Conservation (phyloP, 2,329 filamentous ascomycete species). For the Fusarium sublunatum region DNA sequence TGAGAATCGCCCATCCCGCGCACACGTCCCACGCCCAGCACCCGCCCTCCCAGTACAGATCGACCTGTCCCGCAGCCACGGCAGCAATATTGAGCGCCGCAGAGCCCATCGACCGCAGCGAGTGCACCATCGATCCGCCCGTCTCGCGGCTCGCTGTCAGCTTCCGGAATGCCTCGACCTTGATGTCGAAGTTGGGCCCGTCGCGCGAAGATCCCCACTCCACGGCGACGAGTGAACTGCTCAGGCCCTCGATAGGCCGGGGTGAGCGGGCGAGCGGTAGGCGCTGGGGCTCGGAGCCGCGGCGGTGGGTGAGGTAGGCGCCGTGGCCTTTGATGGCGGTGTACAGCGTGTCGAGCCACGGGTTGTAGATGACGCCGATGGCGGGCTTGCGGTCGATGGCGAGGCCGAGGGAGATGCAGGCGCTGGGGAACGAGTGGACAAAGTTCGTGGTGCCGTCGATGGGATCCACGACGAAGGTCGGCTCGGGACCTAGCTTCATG, state of each 20-base stretch:
- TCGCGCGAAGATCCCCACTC: conserved; percentile 79
- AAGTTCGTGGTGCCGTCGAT: conserved; percentile 87
- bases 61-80: conserved; percentile 76
- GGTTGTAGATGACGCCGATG: conserved; percentile 84
- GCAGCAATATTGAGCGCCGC: conserved; percentile 81
- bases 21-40: conserved; percentile 90
- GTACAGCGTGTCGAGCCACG: conserved; percentile 76
- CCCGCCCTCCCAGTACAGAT: conserved; percentile 85
- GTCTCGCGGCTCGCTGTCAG: conserved; percentile 67
- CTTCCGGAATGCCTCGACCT: conserved; percentile 72
- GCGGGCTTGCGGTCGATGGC: conserved; percentile 69
- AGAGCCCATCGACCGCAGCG: conserved; percentile 74
- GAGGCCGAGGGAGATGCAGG: conserved; percentile 81
- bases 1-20: conserved; percentile 81
- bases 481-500: conserved; percentile 68
- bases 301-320: conserved; percentile 65
- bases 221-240: conserved; percentile 71
- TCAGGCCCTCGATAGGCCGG: conserved; percentile 69
- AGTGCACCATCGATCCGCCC: conserved; percentile 82
- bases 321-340: conserved; percentile 76
- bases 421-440: conserved; percentile 78
- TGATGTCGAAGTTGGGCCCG: conserved; percentile 77
- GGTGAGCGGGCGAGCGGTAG: conserved; percentile 60
- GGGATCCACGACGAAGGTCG: conserved; percentile 84
- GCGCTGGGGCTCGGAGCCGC: conserved; percentile 51